Evolutionary conservation across 805 yeast genomes (phyloP).

Genomic region (Scheffersomyces coipomensis): DNA sequence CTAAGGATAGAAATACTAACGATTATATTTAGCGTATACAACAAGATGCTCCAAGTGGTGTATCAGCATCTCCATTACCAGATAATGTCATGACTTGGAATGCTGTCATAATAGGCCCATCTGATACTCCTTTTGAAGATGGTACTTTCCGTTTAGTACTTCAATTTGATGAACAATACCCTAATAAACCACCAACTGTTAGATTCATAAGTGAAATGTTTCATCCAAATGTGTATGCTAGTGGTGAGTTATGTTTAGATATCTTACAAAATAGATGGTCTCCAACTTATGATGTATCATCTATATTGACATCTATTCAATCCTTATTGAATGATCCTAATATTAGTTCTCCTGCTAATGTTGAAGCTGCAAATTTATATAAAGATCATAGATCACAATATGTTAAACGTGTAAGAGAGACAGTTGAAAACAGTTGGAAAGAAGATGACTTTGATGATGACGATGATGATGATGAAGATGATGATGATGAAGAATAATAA

Average conservation of each 20-base stretch:
- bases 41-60: slow-evolving; percentile 97
- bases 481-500: slow-evolving; percentile 18
- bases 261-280: slow-evolving; percentile 97
- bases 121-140: slow-evolving; percentile 97
- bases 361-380: slow-evolving; percentile 93
- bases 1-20: slow-evolving; percentile 6
- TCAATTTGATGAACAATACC: slow-evolving; percentile 95
- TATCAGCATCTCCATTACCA: slow-evolving; percentile 93
- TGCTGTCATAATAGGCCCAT: slow-evolving; percentile 96
- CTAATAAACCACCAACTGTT: slow-evolving; percentile 94
- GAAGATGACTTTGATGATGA: slow-evolving; percentile 69
- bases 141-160: slow-evolving; percentile 87
- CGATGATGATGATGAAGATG: slow-evolving; percentile 41
- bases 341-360: slow-evolving; percentile 95
- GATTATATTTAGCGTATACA: slow-evolving; percentile 70
- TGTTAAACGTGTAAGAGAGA: slow-evolving; percentile 85
- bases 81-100: slow-evolving; percentile 97
- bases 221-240: slow-evolving; percentile 95
- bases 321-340: slow-evolving; percentile 93
- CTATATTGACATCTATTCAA: slow-evolving; percentile 90
- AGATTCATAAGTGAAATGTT: slow-evolving; percentile 92
- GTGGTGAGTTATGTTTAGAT: slow-evolving; percentile 94
- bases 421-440: slow-evolving; percentile 93
- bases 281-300: slow-evolving; percentile 96
- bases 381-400: slow-evolving; percentile 94